Evolutionary conservation across 371 early-diverging fungal species (phyloP).

Genomic region (Lichtheimia ramosa): DNA sequence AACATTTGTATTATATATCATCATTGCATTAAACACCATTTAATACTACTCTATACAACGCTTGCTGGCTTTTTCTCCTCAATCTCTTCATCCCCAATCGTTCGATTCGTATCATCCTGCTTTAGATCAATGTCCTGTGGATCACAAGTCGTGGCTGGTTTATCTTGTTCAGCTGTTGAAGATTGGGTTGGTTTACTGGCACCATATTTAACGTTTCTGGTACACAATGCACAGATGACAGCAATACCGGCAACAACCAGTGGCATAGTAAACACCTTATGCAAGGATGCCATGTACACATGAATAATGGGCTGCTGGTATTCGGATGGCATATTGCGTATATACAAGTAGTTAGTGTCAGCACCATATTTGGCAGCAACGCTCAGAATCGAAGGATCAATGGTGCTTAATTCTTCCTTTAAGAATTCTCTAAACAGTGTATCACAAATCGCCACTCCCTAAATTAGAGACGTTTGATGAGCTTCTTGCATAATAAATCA

Average conservation of each 20-base stretch:
- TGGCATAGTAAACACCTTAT: slow-evolving; percentile 4
- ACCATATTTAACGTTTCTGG: slow-evolving; percentile 35
- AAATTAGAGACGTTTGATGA: no score
- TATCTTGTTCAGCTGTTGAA: no score
- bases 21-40: no score
- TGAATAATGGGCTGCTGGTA: slow-evolving; percentile 42
- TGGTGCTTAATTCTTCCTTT: slow-evolving; percentile 10
- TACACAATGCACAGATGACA: slow-evolving; percentile 30
- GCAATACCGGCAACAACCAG: slow-evolving; percentile 4
- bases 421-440: slow-evolving; percentile 21
- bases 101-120: no score
- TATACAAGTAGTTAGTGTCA: slow-evolving; percentile 24
- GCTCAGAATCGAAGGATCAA: slow-evolving; percentile 15
- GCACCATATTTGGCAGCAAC: slow-evolving; percentile 28
- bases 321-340: slow-evolving; percentile 27
- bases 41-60: no score
- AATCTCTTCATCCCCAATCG: no score
- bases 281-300: slow-evolving; percentile 14
- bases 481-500: no score
- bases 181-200: no score
- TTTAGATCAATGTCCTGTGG: no score
- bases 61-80: no score
- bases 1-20: no score
- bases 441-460: slow-evolving; percentile 36
- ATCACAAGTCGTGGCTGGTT: no score